Percentiles rank a stretch among this genome's conserved stretches.
Evolutionary conservation across 768 basidiomycete genomes (phyloP).

Genomic region (Pulveroboletus ravenelii): DNA sequence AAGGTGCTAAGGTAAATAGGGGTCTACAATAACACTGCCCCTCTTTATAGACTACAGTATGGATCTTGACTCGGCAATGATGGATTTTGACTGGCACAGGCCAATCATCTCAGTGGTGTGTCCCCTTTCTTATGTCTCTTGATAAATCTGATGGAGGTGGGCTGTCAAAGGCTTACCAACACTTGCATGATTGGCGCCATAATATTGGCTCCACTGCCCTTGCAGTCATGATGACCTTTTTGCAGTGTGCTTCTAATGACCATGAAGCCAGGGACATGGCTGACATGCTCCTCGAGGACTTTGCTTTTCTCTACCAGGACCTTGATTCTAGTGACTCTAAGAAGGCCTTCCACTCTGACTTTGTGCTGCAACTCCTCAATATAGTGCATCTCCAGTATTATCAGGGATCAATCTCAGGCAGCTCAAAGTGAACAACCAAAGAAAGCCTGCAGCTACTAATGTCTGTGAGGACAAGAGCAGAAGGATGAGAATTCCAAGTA

Average conservation of each 20-base stretch:
- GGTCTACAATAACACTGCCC: too few relatives aligned
- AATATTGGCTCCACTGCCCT: constrained; percentile 3
- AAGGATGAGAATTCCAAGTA: too few relatives aligned
- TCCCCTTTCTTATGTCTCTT: too few relatives aligned
- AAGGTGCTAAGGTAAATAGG: too few relatives aligned
- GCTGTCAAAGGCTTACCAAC: too few relatives aligned
- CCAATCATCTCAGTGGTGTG: neutral
- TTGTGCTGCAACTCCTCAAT: neutral
- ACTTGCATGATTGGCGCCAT: constrained; percentile 5
- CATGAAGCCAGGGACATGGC: neutral
- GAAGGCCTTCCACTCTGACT: neutral
- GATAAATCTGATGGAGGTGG: too few relatives aligned
- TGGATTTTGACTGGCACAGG: neutral
- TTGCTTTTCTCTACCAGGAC: neutral
- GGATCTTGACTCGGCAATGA: neutral
- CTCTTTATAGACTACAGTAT: neutral
- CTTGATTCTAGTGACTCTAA: neutral
- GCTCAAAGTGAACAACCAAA: too few relatives aligned
- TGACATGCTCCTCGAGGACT: neutral
- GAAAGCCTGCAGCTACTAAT: too few relatives aligned
- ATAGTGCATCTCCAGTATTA: neutral
- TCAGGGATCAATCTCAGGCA: too few relatives aligned
- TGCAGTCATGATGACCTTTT: neutral
- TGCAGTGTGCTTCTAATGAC: neutral
- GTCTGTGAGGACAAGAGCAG: too few relatives aligned